Evolutionary conservation across 2,329 filamentous ascomycete genomes (phyloP).

Genomic region (Leptographium procerum): DNA sequence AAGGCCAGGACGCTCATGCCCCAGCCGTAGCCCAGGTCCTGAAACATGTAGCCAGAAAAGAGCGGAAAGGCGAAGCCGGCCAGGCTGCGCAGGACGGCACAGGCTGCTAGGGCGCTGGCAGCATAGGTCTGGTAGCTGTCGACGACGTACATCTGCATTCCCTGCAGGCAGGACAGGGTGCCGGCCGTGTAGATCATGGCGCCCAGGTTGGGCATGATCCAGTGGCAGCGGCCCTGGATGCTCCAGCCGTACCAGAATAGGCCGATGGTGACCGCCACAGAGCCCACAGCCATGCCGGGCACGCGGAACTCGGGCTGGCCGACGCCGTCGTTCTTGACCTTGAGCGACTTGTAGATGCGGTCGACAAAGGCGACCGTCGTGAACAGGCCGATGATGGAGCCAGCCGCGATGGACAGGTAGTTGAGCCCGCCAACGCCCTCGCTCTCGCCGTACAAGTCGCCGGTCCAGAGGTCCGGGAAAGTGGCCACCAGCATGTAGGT

Average conservation of each 20-base stretch:
- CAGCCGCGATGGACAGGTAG: background rate
- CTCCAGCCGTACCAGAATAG: conserved; percentile 36
- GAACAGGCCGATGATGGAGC: background rate
- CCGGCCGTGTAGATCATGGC: conserved; percentile 25
- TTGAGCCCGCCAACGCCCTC: conserved; percentile 1
- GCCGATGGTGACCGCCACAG: conserved; percentile 29
- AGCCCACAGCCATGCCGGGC: conserved; percentile 19
- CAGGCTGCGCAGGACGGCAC: conserved; percentile 32
- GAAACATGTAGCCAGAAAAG: conserved; percentile 36
- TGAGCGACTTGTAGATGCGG: background rate
- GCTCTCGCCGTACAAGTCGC: background rate
- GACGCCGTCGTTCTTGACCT: background rate
- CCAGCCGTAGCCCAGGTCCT: conserved; percentile 27
- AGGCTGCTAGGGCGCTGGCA: conserved; percentile 32
- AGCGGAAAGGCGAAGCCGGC: conserved; percentile 41
- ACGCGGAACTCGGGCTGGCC: background rate
- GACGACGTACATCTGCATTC: conserved; percentile 34
- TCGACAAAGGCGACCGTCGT: background rate
- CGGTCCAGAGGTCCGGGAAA: background rate
- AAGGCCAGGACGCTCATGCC: conserved; percentile 32
- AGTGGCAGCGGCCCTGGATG: conserved; percentile 29
- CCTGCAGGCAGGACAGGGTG: conserved; percentile 30
- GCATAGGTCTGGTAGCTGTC: conserved; percentile 35
- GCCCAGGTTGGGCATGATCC: conserved; percentile 35
- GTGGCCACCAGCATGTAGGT: background rate